Conservation (phyloP, 768 basidiomycete genomes). For the Trametes maxima region DNA sequence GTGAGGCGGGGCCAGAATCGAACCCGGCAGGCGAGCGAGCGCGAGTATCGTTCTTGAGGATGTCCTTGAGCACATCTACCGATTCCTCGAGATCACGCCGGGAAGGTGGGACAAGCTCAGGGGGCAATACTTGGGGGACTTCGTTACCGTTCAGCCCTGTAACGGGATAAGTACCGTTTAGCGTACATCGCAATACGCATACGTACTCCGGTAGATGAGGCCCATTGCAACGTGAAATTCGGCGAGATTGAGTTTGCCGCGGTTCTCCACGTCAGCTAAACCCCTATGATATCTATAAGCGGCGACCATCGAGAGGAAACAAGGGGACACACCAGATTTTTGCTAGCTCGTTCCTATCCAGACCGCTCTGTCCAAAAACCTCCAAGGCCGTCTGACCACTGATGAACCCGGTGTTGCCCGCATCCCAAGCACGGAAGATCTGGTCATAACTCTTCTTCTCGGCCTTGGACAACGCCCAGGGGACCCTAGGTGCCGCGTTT, state of each 20-base stretch:
- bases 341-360: slow-evolving; percentile 88
- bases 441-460: slow-evolving; percentile 98
- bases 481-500: slow-evolving; percentile 63
- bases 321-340: slow-evolving; percentile 76
- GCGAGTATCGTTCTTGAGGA: slow-evolving; percentile 86
- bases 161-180: neutral
- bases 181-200: neutral
- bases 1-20: slow-evolving; percentile 56
- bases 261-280: slow-evolving; percentile 89
- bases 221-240: slow-evolving; percentile 99
- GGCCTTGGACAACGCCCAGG: slow-evolving; percentile 83
- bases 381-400: slow-evolving; percentile 81
- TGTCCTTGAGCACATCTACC: slow-evolving; percentile 84
- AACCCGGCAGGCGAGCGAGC: slow-evolving; percentile 59
- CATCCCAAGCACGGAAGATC: slow-evolving; percentile 98
- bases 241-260: slow-evolving; percentile 91
- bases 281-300: slow-evolving; percentile 56
- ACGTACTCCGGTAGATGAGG: slow-evolving; percentile 92
- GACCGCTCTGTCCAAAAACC: slow-evolving; percentile 92
- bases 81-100: slow-evolving; percentile 86
- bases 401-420: slow-evolving; percentile 80
- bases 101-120: slow-evolving; percentile 91
- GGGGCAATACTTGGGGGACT: slow-evolving; percentile 83
- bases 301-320: neutral
- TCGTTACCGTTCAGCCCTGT: slow-evolving; percentile 90